A percentile compares a stretch with the other conserved stretches of the same genome.
Conservation (phyloP, 306 rosid species). For the Cicer arietinum region DNA sequence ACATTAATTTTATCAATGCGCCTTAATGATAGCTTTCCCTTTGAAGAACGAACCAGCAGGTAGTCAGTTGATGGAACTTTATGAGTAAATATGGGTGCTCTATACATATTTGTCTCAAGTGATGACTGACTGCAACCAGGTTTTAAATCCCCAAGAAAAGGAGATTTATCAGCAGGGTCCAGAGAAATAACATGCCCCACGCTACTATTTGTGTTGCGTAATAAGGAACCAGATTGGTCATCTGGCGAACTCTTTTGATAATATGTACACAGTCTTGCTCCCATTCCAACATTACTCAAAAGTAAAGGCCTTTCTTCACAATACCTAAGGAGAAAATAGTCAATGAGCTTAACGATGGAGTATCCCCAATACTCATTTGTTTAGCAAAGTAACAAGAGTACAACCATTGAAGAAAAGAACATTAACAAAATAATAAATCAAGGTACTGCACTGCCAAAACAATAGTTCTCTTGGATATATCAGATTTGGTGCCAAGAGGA, state of each 20-base stretch:
- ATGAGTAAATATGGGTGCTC: constrained; percentile 93
- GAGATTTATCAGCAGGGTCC: constrained; percentile 95
- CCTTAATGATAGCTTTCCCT: constrained; percentile 88
- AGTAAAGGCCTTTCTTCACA: constrained; percentile 98
- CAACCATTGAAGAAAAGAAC: constrained; percentile 6
- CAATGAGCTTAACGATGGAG: constrained; percentile 28
- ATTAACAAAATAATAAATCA: constrained; percentile 14
- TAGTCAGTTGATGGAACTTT: constrained; percentile 88
- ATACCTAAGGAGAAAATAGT: constrained; percentile 63
- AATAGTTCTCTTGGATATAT: constrained; percentile 28
- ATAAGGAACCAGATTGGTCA: constrained; percentile 73
- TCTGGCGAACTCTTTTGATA: constrained; percentile 86
- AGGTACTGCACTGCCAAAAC: constrained; percentile 5
- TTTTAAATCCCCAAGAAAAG: constrained; percentile 91
- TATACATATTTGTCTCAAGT: constrained; percentile 94
- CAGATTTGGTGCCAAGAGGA: neutral
- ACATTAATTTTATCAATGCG: constrained; percentile 86
- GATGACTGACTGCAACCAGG: constrained; percentile 84
- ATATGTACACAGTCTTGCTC: constrained; percentile 94
- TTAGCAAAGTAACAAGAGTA: constrained; percentile 13
- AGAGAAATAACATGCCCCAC: constrained; percentile 84
- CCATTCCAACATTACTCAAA: constrained; percentile 93
- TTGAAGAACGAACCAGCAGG: constrained; percentile 88
- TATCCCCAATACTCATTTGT: constrained; percentile 27
- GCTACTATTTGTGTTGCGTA: constrained; percentile 70